Conservation (phyloP, 1,284 basidiomycete species). For the Leccinum solheimii region DNA sequence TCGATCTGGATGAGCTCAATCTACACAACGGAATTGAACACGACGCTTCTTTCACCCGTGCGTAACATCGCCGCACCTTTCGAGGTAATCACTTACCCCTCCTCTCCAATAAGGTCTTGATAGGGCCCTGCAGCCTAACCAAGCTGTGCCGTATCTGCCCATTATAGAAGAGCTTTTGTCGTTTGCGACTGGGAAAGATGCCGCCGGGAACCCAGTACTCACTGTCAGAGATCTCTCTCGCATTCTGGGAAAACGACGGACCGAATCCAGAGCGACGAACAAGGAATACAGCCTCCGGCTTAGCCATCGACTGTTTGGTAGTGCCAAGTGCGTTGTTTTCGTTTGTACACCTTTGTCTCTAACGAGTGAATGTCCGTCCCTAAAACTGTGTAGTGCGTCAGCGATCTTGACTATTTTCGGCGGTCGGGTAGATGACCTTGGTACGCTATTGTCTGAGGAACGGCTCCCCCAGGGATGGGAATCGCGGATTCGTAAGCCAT, state of each 20-base stretch:
- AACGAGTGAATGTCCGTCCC: not conserved
- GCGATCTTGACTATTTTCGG: slow-evolving; percentile 63
- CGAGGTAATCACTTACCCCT: not conserved
- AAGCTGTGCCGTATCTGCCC: slow-evolving; percentile 48
- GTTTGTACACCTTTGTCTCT: not conserved
- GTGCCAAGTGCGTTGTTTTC: slow-evolving; percentile 54
- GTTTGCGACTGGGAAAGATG: slow-evolving; percentile 56
- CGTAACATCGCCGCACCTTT: not conserved
- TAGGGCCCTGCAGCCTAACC: slow-evolving; percentile 47
- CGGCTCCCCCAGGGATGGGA: too few species aligned
- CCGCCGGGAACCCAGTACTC: slow-evolving; percentile 46
- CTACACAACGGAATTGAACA: slow-evolving; percentile 79
- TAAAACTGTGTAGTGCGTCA: slow-evolving; percentile 41
- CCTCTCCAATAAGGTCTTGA: slow-evolving; percentile 53
- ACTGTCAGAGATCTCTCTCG: slow-evolving; percentile 57
- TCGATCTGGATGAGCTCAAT: slow-evolving; percentile 65
- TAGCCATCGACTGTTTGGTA: slow-evolving; percentile 60
- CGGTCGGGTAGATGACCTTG: slow-evolving; percentile 56
- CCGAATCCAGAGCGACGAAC: slow-evolving; percentile 52
- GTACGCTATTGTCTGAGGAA: slow-evolving; percentile 13
- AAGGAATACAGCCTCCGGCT: slow-evolving; percentile 50
- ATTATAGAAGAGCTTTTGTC: slow-evolving; percentile 58
- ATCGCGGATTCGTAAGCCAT: slow-evolving; percentile 21
- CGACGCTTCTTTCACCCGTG: slow-evolving; percentile 65
- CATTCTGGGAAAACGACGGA: slow-evolving; percentile 56